A percentile compares a stretch with the other conserved stretches of the same genome.
phyloP scores from a whole-genome alignment of 306 rosid genomes.

The Medicago lupulina region DNA sequence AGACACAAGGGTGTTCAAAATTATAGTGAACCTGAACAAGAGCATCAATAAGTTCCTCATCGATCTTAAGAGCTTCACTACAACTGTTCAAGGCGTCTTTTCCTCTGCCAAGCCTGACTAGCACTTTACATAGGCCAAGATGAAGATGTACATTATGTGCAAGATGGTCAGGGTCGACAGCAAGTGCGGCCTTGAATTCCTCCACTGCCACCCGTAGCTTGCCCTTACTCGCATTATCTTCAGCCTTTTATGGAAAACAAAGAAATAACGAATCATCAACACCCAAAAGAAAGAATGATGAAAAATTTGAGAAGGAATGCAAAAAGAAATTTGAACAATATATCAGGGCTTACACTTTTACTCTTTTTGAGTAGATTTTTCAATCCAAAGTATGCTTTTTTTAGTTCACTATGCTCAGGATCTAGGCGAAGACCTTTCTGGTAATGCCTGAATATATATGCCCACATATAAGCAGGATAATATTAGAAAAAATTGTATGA shows the following conservation, averaged over 20 bases:
- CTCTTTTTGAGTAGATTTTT: constrained; percentile 92
- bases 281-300: constrained; percentile 30
- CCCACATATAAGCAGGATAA: constrained; percentile 12
- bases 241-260: constrained; percentile 73
- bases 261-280: constrained; percentile 39
- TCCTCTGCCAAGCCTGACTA: constrained; percentile 94
- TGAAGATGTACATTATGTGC: constrained; percentile 93
- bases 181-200: constrained; percentile 81
- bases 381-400: constrained; percentile 94
- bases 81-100: constrained; percentile 92
- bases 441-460: constrained; percentile 73
- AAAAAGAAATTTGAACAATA: constrained; percentile 15
- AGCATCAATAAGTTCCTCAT: constrained; percentile 84
- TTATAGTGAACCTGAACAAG: constrained; percentile 78
- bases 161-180: constrained; percentile 82
- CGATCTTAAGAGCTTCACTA: constrained; percentile 75
- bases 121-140: constrained; percentile 87
- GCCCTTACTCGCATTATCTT: constrained; percentile 87
- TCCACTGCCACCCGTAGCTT: constrained; percentile 90
- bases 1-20: constrained; percentile 29
- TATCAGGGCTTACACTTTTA: constrained; percentile 68
- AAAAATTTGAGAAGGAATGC: constrained; percentile 12
- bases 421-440: constrained; percentile 98
- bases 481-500: not conserved
- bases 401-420: constrained; percentile 91